phyloP scores from a whole-genome alignment of 1,139 yeast species.

The Candida labiduridarum region DNA sequence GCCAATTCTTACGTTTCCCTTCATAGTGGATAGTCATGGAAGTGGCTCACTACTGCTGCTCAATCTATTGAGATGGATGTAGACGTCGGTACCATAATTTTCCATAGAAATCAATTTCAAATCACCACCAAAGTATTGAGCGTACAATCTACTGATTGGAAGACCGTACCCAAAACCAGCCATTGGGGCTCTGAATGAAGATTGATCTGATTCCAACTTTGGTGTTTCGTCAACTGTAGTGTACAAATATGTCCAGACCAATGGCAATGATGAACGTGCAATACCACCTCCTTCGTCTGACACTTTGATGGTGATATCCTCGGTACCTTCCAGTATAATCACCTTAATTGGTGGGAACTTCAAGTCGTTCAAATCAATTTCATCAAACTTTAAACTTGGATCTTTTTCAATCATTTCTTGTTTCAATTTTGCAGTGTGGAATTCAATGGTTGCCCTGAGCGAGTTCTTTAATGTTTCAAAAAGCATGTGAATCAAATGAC shows the following conservation, averaged over 20 bases:
- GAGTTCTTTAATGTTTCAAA: constrained; percentile 86
- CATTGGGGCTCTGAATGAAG: constrained; percentile 84
- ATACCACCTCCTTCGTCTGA: constrained; percentile 96
- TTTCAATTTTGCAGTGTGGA: constrained; percentile 52
- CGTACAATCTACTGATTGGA: constrained; percentile 82
- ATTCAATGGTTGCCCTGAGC: constrained; percentile 81
- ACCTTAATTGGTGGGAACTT: constrained; percentile 83
- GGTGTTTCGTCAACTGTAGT: constrained; percentile 84
- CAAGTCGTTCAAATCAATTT: constrained; percentile 62
- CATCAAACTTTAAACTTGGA: constrained; percentile 44
- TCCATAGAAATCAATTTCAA: constrained; percentile 87
- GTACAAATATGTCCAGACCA: constrained; percentile 89
- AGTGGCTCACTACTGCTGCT: constrained; percentile 51
- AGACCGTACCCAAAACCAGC: constrained; percentile 94
- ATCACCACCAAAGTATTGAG: constrained; percentile 92
- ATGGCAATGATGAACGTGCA: constrained; percentile 79
- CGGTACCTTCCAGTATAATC: constrained; percentile 87
- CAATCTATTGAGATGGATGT: constrained; percentile 71
- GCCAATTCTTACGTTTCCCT: constrained; percentile 12
- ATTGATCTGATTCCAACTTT: constrained; percentile 59
- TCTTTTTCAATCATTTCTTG: constrained; percentile 42
- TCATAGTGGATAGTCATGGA: constrained; percentile 26
- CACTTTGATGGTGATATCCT: constrained; percentile 89
- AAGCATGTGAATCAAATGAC: constrained; percentile 85
- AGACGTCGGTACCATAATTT: constrained; percentile 93